These are phyloP conservation scores for Calonectria pseudoreteaudii DNA, from an alignment of 2,329 filamentous ascomycete genomes.

Conservation along the genomic window DNA sequence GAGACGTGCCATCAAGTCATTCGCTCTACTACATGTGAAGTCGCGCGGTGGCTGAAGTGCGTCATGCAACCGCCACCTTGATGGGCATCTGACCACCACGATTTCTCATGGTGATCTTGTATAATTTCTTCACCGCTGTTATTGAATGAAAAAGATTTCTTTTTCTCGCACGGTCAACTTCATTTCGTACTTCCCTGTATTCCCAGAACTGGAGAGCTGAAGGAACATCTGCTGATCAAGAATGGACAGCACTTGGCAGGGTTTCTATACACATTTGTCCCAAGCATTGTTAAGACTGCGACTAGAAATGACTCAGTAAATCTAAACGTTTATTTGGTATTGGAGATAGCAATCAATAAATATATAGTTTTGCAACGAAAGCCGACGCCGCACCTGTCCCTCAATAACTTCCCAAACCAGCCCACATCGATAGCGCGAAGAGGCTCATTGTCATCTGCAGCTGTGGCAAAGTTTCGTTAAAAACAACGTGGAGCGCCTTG, in stretches of 20 bases:
- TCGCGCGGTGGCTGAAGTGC: background rate
- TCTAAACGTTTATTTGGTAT: background rate
- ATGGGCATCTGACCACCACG: background rate
- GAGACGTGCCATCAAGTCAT: no score
- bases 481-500: background rate
- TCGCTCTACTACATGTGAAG: no score
- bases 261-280: background rate
- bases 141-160: no score
- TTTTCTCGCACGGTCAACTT: no score
- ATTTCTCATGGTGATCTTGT: no score
- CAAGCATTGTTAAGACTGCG: background rate
- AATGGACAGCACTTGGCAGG: background rate
- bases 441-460: constrained; percentile 3
- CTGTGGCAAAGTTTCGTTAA: background rate
- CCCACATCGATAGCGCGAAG: constrained; percentile 3
- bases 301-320: background rate
- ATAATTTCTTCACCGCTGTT: no score
- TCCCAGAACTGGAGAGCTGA: background rate
- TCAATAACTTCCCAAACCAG: background rate
- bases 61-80: no score
- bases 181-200: no score
- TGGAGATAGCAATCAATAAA: background rate
- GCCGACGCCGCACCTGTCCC: background rate
- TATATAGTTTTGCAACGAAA: background rate
- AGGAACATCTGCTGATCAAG: background rate